Percentiles rank a stretch among this genome's conserved stretches.
Conservation (phyloP, 2,329 filamentous ascomycete species). For the Sclerotinia sclerotiorum region DNA sequence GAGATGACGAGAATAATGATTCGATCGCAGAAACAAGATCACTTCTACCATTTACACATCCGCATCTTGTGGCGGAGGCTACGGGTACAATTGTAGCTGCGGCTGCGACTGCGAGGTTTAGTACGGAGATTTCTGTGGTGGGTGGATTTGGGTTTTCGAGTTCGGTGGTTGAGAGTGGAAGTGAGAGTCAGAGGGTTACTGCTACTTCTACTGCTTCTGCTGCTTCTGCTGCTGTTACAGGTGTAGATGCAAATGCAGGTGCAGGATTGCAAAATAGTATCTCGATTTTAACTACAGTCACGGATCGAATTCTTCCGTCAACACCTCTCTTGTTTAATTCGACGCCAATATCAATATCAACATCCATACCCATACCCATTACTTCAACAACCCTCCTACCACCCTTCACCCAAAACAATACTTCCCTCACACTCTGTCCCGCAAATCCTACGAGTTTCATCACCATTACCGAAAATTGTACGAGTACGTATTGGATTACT, state of each 20-base stretch:
- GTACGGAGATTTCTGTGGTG: no score
- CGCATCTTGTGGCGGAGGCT: not conserved
- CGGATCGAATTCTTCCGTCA: not conserved
- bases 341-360: no score
- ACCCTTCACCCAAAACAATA: not conserved
- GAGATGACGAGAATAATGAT: not conserved
- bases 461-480: constrained; percentile 24
- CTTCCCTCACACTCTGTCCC: constrained; percentile 1
- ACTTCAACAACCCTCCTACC: no score
- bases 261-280: not conserved
- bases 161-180: not conserved
- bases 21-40: no score
- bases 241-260: no score
- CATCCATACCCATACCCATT: not conserved
- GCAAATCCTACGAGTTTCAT: constrained; percentile 19
- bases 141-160: not conserved
- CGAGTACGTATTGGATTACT: constrained; percentile 15
- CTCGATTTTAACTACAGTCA: not conserved
- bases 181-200: no score
- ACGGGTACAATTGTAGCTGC: not conserved
- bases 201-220: not conserved
- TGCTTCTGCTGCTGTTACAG: not conserved
- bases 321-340: not conserved
- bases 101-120: no score
- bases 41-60: not conserved